phyloP scores from a whole-genome alignment of 331 rosid species.

The Telfairia occidentalis region DNA sequence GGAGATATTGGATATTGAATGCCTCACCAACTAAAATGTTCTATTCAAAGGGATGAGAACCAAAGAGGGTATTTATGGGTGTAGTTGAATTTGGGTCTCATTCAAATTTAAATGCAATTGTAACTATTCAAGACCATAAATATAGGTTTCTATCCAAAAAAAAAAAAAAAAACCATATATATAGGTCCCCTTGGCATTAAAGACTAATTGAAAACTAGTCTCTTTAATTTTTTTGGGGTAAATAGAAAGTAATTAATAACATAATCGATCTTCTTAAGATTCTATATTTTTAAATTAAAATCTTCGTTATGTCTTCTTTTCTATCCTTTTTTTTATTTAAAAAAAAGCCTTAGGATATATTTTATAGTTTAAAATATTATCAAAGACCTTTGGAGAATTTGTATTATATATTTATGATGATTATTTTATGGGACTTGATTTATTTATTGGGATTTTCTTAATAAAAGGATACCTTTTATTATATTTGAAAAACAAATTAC shows the following conservation, averaged over 20 bases:
- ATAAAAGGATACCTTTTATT: too few relatives aligned
- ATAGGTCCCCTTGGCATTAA: background rate
- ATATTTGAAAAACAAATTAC: too few relatives aligned
- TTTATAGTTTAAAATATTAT: constrained; percentile 12
- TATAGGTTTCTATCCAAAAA: too few relatives aligned
- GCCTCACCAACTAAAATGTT: constrained; percentile 30
- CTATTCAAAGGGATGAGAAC: background rate
- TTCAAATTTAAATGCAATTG: background rate
- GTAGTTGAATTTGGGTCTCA: constrained; percentile 23
- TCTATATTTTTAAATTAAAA: too few relatives aligned
- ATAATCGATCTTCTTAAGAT: too few relatives aligned
- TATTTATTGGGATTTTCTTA: too few relatives aligned
- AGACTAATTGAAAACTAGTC: background rate
- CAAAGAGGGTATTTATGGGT: constrained; percentile 25
- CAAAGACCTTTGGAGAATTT: constrained; percentile 27
- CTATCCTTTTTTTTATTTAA: too few relatives aligned
- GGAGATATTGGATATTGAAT: constrained; percentile 20
- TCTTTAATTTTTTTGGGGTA: background rate
- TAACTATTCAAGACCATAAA: background rate
- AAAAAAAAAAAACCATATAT: too few relatives aligned
- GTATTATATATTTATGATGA: constrained; percentile 7
- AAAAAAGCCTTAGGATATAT: too few relatives aligned
- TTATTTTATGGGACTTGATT: too few relatives aligned
- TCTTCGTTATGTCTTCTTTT: too few relatives aligned
- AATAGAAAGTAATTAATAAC: background rate